Base-by-base conservation (phyloP, 169 alveolate species). In the Amoebophrya sp. region DNA sequence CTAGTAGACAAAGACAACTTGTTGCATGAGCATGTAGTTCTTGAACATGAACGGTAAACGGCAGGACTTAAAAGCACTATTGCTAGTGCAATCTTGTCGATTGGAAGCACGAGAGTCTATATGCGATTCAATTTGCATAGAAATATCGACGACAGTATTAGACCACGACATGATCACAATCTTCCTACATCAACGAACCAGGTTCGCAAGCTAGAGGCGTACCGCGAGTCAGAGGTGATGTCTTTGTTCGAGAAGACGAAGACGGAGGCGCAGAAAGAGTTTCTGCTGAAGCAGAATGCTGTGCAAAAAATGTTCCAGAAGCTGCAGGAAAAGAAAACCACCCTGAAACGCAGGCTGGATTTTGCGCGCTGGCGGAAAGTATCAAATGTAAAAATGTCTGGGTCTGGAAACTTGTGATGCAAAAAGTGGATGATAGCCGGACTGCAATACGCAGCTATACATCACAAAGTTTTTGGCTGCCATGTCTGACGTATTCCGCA, bases 281-380 rank as follows among this genome's bases (percentile, higher is more conserved):
- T 12, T 25, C 29, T 1, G 7, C 83, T 66, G 83, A 66, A 66
- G 35, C 12, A 66, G 10, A 2, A 66, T 1, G 83, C 83, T 3
- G 32, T n/a, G 39, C 83, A 66, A 25, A 2, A 0, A 25, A 66
- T 66, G 83, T 66, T 12, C 35, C 7, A 25, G 83, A 66, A 18
- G 18, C 35, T 89, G 47, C 91, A 89, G 91, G 53, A 53, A 14
- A 39, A 29, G 39, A 41, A 89, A 38, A 66, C 39, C 40, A 89
- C 77, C n/a, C 32, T 89, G 40, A 89, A 41, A n/a, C 53, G 91
- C 25, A 77, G 91, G 0, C 41, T 66, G 14, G 91, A 89, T 35
- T 40, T 89, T 29, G 83, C 29, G 32, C 77, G 77, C 14, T 89
- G 91, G 91, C 53, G 91, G 77, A 38, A 23, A n/a, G n/a, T n/a